Base-by-base conservation (phyloP, 441 rosid genomes). In the Erodium trifolium region DNA sequence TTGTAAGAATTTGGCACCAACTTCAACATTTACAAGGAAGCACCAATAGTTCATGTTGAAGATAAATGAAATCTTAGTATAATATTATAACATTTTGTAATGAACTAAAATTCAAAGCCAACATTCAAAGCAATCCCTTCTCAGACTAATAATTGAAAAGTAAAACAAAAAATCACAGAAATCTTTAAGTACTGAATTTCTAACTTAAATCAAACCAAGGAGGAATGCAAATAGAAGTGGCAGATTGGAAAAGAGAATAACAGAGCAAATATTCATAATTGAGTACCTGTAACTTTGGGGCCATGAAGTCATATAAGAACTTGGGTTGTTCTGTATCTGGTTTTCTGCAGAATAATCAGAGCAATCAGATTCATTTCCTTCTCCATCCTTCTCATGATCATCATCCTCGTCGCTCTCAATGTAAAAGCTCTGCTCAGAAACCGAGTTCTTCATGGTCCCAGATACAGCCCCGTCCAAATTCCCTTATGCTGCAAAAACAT, bases 281-380 rank as follows among this genome's bases (percentile, higher is more conserved):
- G 31, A 55, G 11, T 34, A 90, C 97, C 96, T 87, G 87, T 91
- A 93, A 88, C 96, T 91, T 78, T 93, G 96, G 67, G 99, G 99
- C 97, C 99, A 93, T 68, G 88, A 75, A 5, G 88, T 80, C 65
- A 75, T 83, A 85, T 82, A 86, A 68, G 97, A 84, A 68, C 81
- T 76, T 14, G 84, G 75, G 31, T 78, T 86, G 70, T 73, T 75
- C 9, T 81, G 92, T 18, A 75, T 82, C 45, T 49, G 80, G 72
- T 68, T 82, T 41, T 79, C 87, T 7, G 75, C 67, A 6, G 85
- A 63, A 66, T 84, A 83, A 19, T 78, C 77, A 51, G 90, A 91
- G 47, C 81, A 79, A 76, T 88, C 95, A 6, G 87, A 88, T 5
- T 71, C 78, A 16, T 74, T 75, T 39, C 80, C 88, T 66, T 79